phyloP scores from a whole-genome alignment of 306 rosid genomes.

The Coriaria nepalensis region DNA sequence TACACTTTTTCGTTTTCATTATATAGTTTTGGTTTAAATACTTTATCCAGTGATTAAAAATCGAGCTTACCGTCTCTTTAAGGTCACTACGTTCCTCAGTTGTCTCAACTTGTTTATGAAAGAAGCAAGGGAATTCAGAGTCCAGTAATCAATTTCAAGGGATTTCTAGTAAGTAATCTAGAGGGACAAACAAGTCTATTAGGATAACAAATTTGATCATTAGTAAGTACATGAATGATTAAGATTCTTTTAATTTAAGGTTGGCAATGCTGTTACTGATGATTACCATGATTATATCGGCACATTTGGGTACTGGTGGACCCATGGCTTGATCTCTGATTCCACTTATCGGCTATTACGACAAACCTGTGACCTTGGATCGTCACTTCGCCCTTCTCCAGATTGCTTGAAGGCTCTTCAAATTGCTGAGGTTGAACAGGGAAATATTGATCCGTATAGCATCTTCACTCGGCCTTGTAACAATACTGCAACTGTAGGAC shows the following conservation, averaged over 20 bases:
- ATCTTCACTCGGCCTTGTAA: conserved; percentile 66
- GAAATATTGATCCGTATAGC: conserved; percentile 87
- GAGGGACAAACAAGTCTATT: conserved; percentile 6
- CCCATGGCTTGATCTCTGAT: conserved; percentile 91
- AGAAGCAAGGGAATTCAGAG: conserved; percentile 55
- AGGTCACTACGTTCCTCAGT: conserved; percentile 95
- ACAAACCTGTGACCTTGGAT: conserved; percentile 42
- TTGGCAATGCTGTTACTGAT: conserved; percentile 91
- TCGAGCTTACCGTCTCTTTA: conserved; percentile 10
- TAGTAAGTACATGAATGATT: conserved; percentile 10
- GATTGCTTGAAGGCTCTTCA: conserved; percentile 53
- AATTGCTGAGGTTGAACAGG: conserved; percentile 48
- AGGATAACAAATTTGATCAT: background rate
- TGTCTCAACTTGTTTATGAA: conserved; percentile 57
- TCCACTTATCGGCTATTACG: conserved; percentile 50
- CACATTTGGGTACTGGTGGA: conserved; percentile 94
- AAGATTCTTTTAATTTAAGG: conserved; percentile 29
- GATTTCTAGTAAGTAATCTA: conserved; percentile 63
- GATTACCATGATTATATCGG: conserved; percentile 81
- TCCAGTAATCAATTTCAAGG: conserved; percentile 74
- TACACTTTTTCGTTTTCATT: background rate
- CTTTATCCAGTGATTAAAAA: no score
- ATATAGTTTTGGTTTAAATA: background rate
- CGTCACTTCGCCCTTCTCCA: conserved; percentile 62
- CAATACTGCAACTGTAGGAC: conserved; percentile 32